Evolutionary conservation across 345 rosid genomes (phyloP).

Genomic region (Stellera chamaejasme): DNA sequence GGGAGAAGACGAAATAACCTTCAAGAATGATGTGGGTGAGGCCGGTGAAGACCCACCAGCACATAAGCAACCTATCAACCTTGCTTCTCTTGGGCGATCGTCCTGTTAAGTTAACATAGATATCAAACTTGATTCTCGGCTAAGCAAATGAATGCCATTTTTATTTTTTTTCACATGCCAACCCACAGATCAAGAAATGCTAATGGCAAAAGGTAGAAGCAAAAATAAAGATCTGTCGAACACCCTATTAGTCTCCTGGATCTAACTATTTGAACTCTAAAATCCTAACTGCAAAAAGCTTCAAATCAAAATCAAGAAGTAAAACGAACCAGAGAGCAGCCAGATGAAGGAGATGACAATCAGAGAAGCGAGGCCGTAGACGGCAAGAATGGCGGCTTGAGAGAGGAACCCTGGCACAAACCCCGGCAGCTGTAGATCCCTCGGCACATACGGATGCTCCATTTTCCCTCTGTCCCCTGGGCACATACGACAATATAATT

Average conservation of each 20-base stretch:
- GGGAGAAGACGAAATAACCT: slow-evolving; percentile 87
- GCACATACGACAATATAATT: no score
- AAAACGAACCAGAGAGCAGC: slow-evolving; percentile 60
- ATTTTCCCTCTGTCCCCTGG: neutral
- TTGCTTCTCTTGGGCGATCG: slow-evolving; percentile 26
- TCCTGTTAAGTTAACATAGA: slow-evolving; percentile 23
- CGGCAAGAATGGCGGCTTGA: slow-evolving; percentile 44
- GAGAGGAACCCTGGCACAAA: slow-evolving; percentile 56
- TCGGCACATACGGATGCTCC: slow-evolving; percentile 71
- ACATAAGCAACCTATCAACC: slow-evolving; percentile 67
- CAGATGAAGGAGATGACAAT: slow-evolving; percentile 55
- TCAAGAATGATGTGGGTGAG: slow-evolving; percentile 76
- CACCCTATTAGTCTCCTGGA: neutral
- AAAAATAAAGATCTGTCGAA: neutral
- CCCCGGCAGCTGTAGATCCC: slow-evolving; percentile 61
- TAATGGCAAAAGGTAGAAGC: neutral
- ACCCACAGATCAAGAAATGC: neutral
- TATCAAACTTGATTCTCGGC: neutral
- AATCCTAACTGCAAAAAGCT: no score
- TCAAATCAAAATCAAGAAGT: neutral
- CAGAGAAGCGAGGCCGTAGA: slow-evolving; percentile 39
- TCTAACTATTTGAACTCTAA: no score
- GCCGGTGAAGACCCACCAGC: slow-evolving; percentile 99
- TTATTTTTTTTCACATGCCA: no score
- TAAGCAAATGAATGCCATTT: no score